These are phyloP conservation scores for Odonthalia washingtoniensis DNA, from an alignment of 31 red algal genomes.

Conservation along the genomic window DNA sequence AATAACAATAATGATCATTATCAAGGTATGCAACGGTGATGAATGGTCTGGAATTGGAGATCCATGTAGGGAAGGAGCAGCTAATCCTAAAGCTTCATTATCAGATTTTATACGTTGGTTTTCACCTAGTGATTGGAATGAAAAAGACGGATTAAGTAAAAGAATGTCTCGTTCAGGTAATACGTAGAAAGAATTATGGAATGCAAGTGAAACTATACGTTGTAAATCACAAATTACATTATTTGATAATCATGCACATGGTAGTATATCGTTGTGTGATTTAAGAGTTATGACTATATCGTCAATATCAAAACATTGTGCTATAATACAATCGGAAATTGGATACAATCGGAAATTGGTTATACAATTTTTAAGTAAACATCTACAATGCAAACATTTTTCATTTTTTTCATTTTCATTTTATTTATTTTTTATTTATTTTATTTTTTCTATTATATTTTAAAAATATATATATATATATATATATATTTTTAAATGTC, in stretches of 20 bases:
- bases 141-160: constrained; percentile 44
- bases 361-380: too few species aligned
- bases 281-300: constrained; percentile 70
- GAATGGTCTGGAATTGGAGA: too few species aligned
- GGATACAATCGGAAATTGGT: too few species aligned
- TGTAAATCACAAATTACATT: constrained; percentile 53
- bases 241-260: constrained; percentile 60
- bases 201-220: constrained; percentile 41
- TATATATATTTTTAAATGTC: too few species aligned
- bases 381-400: too few species aligned
- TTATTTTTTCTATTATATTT: too few species aligned
- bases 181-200: constrained; percentile 66
- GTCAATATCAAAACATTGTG: constrained; percentile 54
- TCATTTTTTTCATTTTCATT: too few species aligned
- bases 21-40: too few species aligned
- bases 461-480: too few species aligned
- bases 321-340: constrained; percentile 43
- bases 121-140: constrained; percentile 66
- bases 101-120: constrained; percentile 83
- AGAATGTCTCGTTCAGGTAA: constrained; percentile 69
- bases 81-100: constrained; percentile 60
- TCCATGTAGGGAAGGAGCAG: too few species aligned
- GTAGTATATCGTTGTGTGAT: constrained; percentile 62
- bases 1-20: too few species aligned
- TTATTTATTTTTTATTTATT: too few species aligned